Base-by-base conservation (phyloP, 495 filamentous ascomycete species). In the Tuber aestivum region DNA sequence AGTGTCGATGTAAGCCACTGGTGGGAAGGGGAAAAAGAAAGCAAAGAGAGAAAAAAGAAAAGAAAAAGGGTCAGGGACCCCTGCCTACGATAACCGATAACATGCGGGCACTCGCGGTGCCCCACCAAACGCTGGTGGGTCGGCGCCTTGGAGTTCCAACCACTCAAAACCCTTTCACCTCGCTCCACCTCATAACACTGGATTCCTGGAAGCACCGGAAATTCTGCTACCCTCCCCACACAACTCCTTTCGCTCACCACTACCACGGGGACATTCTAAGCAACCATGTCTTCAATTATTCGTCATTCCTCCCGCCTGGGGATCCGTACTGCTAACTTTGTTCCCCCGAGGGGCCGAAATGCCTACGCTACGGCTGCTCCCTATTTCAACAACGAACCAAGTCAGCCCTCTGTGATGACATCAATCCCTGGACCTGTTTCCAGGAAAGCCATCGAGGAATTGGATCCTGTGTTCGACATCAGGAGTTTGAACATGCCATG, bases 401-500 rank as follows among this genome's bases (percentile, higher is more conserved):
- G 86, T 56, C 89, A 86, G 37, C 95, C 95, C 42, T 86, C 85
- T 18, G 84, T 97, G 76, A 97, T 92, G 10, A 72, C 82, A 69
- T 85, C 89, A 45, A 94, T 98, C 79, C 95, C 95, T 21, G 95
- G 95, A 3, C 94, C 94, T 70, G 87, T 90, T 85, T 90, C 88
- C 84, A 86, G 89, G 86, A 87, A 89, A 73, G 89, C 93, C 50
- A 89, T 92, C 81, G 88, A 89, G 74, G 87, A 92, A 82, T 87
- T 99, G 72, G 85, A 94, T 85, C 86, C 91, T 85, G 93, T 99
- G 76, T 99, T 97, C 82, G 95, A 99, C 84, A 95, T 93, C 2
- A 89, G 95, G 80, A 93, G 91, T 85, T 85, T 97, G 87, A 97
- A 97, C 87, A 94, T 97, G 92, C 86, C 97, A 79, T 88, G 92